These are phyloP conservation scores for Hypoxylon intermedium DNA, from an alignment of 495 filamentous ascomycete species.

Conservation along the genomic window DNA sequence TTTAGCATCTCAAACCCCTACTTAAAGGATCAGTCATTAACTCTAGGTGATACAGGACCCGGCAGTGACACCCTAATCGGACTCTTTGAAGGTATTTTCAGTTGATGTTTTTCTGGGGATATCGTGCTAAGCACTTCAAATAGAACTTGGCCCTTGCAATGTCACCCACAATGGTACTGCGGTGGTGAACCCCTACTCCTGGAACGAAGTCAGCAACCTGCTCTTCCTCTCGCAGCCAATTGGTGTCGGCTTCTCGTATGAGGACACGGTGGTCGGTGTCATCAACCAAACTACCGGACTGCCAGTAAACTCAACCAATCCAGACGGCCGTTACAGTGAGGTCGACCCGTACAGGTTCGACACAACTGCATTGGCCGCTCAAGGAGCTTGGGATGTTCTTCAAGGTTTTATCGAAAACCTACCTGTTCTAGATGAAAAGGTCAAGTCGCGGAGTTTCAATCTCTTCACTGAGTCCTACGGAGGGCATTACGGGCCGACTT, in stretches of 20 bases:
- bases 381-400: constrained; percentile 49
- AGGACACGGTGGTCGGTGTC: constrained; percentile 39
- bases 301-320: constrained; percentile 25
- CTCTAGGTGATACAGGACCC: too few relatives aligned
- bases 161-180: constrained; percentile 60
- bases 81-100: constrained; percentile 61
- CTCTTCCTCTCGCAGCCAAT: constrained; percentile 70
- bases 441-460: constrained; percentile 58
- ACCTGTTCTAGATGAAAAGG: constrained; percentile 44
- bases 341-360: constrained; percentile 40
- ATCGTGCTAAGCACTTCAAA: constrained; percentile 16
- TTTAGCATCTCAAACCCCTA: too few relatives aligned
- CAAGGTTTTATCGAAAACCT: constrained; percentile 53
- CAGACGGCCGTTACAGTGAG: constrained; percentile 43
- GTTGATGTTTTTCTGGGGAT: neutral
- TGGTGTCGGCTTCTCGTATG: constrained; percentile 68
- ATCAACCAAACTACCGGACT: constrained; percentile 37
- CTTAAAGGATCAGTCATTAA: too few relatives aligned
- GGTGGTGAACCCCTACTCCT: constrained; percentile 65
- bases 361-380: constrained; percentile 60
- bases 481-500: constrained; percentile 61
- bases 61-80: constrained; percentile 67
- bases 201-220: constrained; percentile 71
- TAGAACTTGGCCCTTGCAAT: constrained; percentile 66
- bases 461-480: constrained; percentile 65